phyloP scores from a whole-genome alignment of 2,329 filamentous ascomycete species.

The Neofusicoccum kwambonambiense region DNA sequence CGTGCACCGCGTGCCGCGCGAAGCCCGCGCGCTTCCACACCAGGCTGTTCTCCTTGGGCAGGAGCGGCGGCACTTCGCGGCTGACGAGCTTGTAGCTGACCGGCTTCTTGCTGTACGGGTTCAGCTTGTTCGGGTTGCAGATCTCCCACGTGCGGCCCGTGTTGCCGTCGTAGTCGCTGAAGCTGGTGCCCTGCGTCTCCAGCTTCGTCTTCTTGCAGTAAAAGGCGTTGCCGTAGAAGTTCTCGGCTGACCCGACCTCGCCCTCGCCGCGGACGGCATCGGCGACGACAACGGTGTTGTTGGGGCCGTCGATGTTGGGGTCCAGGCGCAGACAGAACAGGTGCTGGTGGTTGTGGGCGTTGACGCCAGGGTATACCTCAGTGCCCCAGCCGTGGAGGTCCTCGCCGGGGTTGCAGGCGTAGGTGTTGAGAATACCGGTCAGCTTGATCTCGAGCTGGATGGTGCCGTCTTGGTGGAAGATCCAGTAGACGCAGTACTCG shows the following conservation, averaged over 20 bases:
- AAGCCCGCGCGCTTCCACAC: conserved; percentile 92
- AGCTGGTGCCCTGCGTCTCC: conserved; percentile 64
- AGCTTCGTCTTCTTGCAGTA: conserved; percentile 81
- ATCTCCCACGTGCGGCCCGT: conserved; percentile 90
- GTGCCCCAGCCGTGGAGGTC: conserved; percentile 86
- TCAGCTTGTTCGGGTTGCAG: conserved; percentile 77
- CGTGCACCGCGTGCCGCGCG: conserved; percentile 80
- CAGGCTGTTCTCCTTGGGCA: conserved; percentile 77
- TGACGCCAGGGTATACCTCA: conserved; percentile 85
- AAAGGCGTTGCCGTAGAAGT: conserved; percentile 88
- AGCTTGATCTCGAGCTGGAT: conserved; percentile 88
- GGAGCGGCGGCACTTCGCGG: conserved; percentile 72
- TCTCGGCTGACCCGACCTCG: conserved; percentile 76
- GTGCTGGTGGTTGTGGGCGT: conserved; percentile 95
- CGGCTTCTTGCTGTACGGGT: conserved; percentile 82
- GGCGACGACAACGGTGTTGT: conserved; percentile 82
- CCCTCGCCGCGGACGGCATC: conserved; percentile 71
- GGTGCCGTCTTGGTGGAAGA: conserved; percentile 88
- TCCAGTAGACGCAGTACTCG: conserved; percentile 86
- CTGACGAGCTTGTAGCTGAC: conserved; percentile 87
- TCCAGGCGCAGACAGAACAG: conserved; percentile 89
- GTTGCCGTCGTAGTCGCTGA: conserved; percentile 76
- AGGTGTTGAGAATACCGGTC: conserved; percentile 91
- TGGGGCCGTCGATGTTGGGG: conserved; percentile 79
- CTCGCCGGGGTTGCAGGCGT: conserved; percentile 75